phyloP scores from a whole-genome alignment of 805 yeast species.

The Starmerella powellii region DNA sequence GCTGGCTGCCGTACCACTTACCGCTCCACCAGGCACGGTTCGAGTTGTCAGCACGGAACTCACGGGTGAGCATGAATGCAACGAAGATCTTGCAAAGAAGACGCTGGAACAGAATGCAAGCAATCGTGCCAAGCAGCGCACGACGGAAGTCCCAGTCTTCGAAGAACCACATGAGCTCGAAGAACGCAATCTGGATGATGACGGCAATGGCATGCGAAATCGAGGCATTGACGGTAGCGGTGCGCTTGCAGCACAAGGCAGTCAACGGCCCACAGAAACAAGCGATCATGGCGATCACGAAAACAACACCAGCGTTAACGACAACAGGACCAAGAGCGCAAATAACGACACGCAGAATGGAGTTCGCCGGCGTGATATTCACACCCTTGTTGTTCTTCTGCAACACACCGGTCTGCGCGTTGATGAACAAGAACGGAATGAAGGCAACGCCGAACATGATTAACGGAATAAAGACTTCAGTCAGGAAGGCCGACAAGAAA shows the following conservation, averaged over 20 bases:
- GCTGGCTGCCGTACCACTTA: constrained; percentile 92
- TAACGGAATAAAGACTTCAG: constrained; percentile 67
- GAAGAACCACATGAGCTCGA: constrained; percentile 92
- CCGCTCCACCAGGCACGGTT: constrained; percentile 99
- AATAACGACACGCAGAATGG: constrained; percentile 50
- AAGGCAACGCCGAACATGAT: constrained; percentile 57
- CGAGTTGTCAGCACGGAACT: constrained; percentile 87
- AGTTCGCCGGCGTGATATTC: constrained; percentile 36
- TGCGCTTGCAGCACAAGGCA: constrained; percentile 90
- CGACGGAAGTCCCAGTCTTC: constrained; percentile 85
- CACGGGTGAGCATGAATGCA: constrained; percentile 71
- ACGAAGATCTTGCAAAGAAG: constrained; percentile 75
- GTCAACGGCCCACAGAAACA: constrained; percentile 97
- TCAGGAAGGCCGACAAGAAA: constrained; percentile 60
- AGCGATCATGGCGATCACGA: constrained; percentile 65
- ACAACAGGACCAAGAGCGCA: constrained; percentile 76
- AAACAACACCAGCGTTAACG: constrained; percentile 74
- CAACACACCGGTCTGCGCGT: constrained; percentile 73
- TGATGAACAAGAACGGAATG: constrained; percentile 66
- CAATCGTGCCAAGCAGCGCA: constrained; percentile 73
- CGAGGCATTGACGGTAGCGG: constrained; percentile 91
- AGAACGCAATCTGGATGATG: constrained; percentile 70
- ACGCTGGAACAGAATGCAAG: constrained; percentile 81
- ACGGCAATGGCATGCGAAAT: constrained; percentile 94
- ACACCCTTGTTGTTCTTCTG: constrained; percentile 19